Base-by-base conservation (phyloP, 352 stramenopile species). In the Phytophthora fragariae region DNA sequence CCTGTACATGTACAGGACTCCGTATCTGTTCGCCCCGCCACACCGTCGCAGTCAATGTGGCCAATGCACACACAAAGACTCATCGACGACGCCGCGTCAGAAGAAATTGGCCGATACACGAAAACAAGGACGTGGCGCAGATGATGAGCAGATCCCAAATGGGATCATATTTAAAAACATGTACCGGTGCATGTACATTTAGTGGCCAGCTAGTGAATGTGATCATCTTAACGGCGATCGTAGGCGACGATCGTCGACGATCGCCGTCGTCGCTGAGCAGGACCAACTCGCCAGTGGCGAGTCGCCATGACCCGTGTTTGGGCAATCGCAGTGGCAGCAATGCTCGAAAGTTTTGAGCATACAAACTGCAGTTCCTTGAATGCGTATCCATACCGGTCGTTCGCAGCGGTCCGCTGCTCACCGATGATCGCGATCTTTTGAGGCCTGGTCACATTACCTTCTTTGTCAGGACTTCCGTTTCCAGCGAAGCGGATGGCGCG, bases 51-150 rank as follows among this genome's bases (percentile, higher is more conserved):
- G 60, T 60, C 60, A 74, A 70, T 74, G 41, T 56, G 53, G 60
- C 67, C 67, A 74, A 74, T 74, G 31, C 47, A 41, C 14, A 59
- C 21, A 12, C 29, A 49, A 55, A 62, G 57, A 60, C 17, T 24
- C 44, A 21, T 72, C 64, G 69, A 76, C 69, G 35, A 54, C 35
- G 53, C 37, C 6, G 68, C 62, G 56, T 71, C 69, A 76, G 63
- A 61, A 58, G 52, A 57, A 31, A 64, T 9, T 53, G 3, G n/a
- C 11, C 53, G 62, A 71, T 53, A 63, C 27, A 44, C 31, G 44
- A 49, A 70, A 70, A 70, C 68, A 74, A 65, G 2, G 61, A 60
- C 68, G 46, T 46, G 60, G 61, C 54, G 49, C n/a, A 21, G 64
- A 59, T 39, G n/a, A 54, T 39, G 44, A 65, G 24, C 69, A 76